Conservation (phyloP, 2,329 filamentous ascomycete genomes). For the Penicillium concentricum region DNA sequence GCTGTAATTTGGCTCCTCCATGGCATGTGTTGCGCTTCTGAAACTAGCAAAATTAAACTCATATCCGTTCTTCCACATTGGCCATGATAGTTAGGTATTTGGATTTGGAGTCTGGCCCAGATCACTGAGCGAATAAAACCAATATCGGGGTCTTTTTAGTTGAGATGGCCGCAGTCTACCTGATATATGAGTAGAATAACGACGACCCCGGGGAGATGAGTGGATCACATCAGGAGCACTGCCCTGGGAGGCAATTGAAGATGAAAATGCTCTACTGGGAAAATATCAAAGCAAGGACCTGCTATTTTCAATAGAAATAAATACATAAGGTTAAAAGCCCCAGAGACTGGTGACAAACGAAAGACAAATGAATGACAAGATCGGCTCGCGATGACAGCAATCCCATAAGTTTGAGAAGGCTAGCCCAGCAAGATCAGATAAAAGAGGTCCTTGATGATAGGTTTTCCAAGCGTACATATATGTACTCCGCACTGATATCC, state of each 20-base stretch:
- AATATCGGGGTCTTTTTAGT: too few relatives aligned
- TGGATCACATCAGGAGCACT: too few relatives aligned
- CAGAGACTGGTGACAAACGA: conserved; percentile 10
- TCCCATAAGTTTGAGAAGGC: neutral
- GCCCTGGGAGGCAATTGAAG: neutral
- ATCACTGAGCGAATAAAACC: neutral
- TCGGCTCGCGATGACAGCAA: neutral
- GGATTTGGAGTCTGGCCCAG: too few relatives aligned
- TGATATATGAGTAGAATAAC: too few relatives aligned
- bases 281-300: neutral
- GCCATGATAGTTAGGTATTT: too few relatives aligned
- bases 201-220: too few relatives aligned
- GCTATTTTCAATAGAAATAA: conserved; percentile 4
- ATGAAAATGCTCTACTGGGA: neutral
- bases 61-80: neutral
- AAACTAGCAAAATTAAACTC: neutral
- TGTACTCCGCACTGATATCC: conserved; percentile 11
- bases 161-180: too few relatives aligned
- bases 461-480: conserved; percentile 9
- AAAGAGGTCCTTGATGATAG: conserved; percentile 6
- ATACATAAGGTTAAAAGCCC: conserved; percentile 10
- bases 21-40: neutral
- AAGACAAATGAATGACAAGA: conserved; percentile 11
- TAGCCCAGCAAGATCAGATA: neutral
- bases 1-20: neutral